Conservation (phyloP, 2,329 filamentous ascomycete genomes). For the Ophiocordyceps camponoti-rufipedis region DNA sequence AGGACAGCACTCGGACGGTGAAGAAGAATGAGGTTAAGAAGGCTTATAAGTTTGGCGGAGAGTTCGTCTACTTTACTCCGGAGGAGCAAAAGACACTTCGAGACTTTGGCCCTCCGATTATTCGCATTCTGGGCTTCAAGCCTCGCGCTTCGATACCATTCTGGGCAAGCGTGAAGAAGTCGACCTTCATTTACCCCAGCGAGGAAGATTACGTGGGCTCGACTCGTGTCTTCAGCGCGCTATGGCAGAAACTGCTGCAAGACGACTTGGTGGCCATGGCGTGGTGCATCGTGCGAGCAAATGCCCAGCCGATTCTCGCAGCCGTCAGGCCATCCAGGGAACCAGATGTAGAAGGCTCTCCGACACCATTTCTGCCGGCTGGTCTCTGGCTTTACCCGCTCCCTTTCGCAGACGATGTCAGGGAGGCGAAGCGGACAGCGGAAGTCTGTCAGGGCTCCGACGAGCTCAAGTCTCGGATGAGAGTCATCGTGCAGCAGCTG, state of each 20-base stretch:
- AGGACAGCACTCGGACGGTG: constrained; percentile 58
- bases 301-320: constrained; percentile 61
- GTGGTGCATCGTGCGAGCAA: constrained; percentile 74
- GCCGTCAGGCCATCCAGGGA: constrained; percentile 65
- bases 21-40: constrained; percentile 72
- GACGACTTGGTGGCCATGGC: constrained; percentile 69
- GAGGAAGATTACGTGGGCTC: constrained; percentile 84
- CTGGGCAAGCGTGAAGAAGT: constrained; percentile 75
- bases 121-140: constrained; percentile 92
- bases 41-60: constrained; percentile 90
- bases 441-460: constrained; percentile 41
- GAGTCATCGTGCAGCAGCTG: constrained; percentile 63
- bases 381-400: constrained; percentile 81
- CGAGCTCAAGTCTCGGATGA: constrained; percentile 63
- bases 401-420: constrained; percentile 77
- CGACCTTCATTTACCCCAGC: constrained; percentile 84
- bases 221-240: constrained; percentile 75
- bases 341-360: constrained; percentile 42
- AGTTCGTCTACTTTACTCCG: constrained; percentile 68
- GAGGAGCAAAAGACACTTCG: constrained; percentile 68
- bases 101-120: constrained; percentile 63
- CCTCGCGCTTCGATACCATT: constrained; percentile 52
- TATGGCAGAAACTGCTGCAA: constrained; percentile 72
- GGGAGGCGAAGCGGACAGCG: constrained; percentile 48
- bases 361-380: constrained; percentile 54